A percentile compares a stretch with the other conserved stretches of the same genome.
Conservation (phyloP, 2,329 filamentous ascomycete species). For the Paramyrothecium sp. region DNA sequence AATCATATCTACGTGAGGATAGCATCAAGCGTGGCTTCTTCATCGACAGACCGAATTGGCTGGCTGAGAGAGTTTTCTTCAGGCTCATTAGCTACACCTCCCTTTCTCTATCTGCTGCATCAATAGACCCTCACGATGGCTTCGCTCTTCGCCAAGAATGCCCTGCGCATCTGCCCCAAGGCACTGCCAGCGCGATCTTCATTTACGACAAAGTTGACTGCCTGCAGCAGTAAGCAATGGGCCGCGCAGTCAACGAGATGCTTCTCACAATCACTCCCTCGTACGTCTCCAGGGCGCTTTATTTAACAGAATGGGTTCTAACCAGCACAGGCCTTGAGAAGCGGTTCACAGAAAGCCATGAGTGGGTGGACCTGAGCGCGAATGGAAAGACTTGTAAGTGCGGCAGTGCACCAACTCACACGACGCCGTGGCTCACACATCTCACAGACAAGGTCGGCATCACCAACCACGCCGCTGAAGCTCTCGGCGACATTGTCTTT, state of each 20-base stretch:
- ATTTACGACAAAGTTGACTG: too few relatives aligned
- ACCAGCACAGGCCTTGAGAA: conserved; percentile 13
- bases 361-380: conserved; percentile 76
- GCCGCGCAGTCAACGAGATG: conserved; percentile 13
- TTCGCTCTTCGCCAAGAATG: conserved; percentile 19
- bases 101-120: neutral
- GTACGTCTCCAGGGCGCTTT: conserved; percentile 7
- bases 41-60: too few relatives aligned
- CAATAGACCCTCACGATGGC: conserved; percentile 14
- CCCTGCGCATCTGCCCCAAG: conserved; percentile 14
- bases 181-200: conserved; percentile 8
- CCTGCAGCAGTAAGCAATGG: neutral
- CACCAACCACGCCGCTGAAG: conserved; percentile 77
- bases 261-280: conserved; percentile 20
- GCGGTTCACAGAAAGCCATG: conserved; percentile 82
- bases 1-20: too few relatives aligned
- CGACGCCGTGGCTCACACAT: neutral
- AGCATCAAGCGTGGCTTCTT: too few relatives aligned
- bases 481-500: conserved; percentile 87
- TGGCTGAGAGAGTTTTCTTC: too few relatives aligned
- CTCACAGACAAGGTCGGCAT: conserved; percentile 66
- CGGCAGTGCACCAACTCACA: neutral
- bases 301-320: neutral
- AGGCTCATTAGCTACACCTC: too few relatives aligned
- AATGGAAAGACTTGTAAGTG: conserved; percentile 59